These are phyloP conservation scores for Cytospora leucostoma DNA, from an alignment of 2,329 filamentous ascomycete species.

Conservation along the genomic window DNA sequence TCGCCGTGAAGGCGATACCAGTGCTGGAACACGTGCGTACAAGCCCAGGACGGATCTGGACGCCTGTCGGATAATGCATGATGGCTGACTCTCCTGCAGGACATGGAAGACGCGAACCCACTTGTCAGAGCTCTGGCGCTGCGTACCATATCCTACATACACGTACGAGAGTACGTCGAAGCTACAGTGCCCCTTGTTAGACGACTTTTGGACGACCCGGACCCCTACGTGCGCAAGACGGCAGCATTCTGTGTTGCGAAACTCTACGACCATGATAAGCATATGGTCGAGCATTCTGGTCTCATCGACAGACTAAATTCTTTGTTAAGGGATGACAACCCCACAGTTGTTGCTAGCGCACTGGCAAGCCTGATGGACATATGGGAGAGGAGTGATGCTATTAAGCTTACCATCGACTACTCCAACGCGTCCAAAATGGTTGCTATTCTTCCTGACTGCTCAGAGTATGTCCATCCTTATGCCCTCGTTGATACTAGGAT, in stretches of 20 bases:
- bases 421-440: slow-evolving; percentile 97
- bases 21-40: slow-evolving; percentile 73
- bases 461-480: slow-evolving; percentile 66
- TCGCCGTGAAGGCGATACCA: slow-evolving; percentile 89
- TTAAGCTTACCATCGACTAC: slow-evolving; percentile 98
- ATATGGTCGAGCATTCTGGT: slow-evolving; percentile 86
- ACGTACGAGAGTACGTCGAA: slow-evolving; percentile 94
- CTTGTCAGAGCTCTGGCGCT: slow-evolving; percentile 89
- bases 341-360: slow-evolving; percentile 93
- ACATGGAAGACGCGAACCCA: slow-evolving; percentile 92
- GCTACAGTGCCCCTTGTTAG: slow-evolving; percentile 84
- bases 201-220: slow-evolving; percentile 76
- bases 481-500: background rate
- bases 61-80: background rate
- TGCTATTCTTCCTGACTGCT: slow-evolving; percentile 93
- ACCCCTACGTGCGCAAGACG: slow-evolving; percentile 97
- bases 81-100: slow-evolving; percentile 51
- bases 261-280: slow-evolving; percentile 92
- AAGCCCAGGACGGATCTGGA: background rate
- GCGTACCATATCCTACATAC: slow-evolving; percentile 95
- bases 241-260: slow-evolving; percentile 96
- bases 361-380: slow-evolving; percentile 93
- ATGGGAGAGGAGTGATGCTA: slow-evolving; percentile 95
- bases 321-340: slow-evolving; percentile 92
- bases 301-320: slow-evolving; percentile 89